Base-by-base conservation (phyloP, 2,329 filamentous ascomycete genomes). In the Colletotrichum phormii region DNA sequence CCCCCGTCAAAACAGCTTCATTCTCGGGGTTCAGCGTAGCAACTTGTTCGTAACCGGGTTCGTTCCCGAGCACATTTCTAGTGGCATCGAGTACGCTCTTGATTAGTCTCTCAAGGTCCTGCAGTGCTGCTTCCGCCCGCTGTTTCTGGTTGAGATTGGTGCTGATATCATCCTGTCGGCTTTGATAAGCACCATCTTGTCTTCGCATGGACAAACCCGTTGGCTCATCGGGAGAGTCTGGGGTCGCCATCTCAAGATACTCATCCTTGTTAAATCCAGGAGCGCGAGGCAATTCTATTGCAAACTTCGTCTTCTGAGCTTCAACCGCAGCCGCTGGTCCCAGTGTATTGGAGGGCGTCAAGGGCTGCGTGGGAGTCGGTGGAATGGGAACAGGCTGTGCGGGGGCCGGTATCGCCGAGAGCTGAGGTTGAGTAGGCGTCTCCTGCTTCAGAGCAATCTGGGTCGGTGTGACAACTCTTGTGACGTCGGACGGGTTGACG, bases 121-220 rank as follows among this genome's bases (percentile, higher is more conserved):
- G 85, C 58, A 95, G 87, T 55, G 94, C 93, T 12, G 90, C 88
- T 77, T 98, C 92, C 5, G 93, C 93, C 78, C 95, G 92, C 77
- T 97, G 92, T 63, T 93, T 92, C 81, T 98, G 94, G 78, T 97
- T 95, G 2, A 95, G 85, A 54, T 90, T 90, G 57, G 92, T 83
- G 18, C 89, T 86, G 24, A 92, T 84, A 3, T 89, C 81, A 62
- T 89, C 89, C 67, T 89, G 88, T 13, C 89, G 86, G 8, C 86
- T 65, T 54, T 73, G 62, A 33, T 73, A 64, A 33, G 54, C 87
- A 62, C 85, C 83, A 29, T 86, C 84, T 49, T 83, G 82, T 72
- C 89, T 91, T 69, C 89, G 86, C 35, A 78, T 78, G 5, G 89
- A 89, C 26, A 90, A 76, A 69, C 86, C 83, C 15, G 80, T 76